Conservation (phyloP, 345 rosid species). For the Eucalyptus guilfoylei region DNA sequence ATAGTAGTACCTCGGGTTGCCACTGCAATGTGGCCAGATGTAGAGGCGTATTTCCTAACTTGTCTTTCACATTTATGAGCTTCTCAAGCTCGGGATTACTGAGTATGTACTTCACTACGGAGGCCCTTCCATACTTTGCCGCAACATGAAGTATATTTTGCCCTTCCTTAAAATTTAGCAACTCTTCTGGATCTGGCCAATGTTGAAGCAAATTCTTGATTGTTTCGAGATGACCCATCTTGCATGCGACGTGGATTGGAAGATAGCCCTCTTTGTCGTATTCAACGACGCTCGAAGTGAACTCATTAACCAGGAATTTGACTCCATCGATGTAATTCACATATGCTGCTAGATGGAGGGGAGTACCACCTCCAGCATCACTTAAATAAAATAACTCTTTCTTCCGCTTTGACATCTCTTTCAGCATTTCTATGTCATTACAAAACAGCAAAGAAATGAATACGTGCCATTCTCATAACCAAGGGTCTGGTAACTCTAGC, state of each 20-base stretch:
- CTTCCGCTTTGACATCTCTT: neutral
- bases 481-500: neutral
- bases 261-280: neutral
- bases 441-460: neutral
- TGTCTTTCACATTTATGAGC: neutral
- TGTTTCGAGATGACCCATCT: neutral
- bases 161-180: neutral
- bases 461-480: neutral
- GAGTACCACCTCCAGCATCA: neutral
- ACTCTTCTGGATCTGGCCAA: neutral
- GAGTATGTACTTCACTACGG: neutral
- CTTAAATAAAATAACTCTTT: neutral
- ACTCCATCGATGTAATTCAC: neutral
- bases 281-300: neutral
- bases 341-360: neutral
- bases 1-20: neutral
- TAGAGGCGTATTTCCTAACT: neutral
- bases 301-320: neutral
- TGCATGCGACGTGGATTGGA: neutral
- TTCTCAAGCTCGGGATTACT: neutral
- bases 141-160: neutral
- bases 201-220: neutral
- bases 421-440: neutral
- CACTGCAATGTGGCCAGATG: neutral
- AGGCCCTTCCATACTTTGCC: neutral